phyloP scores from a whole-genome alignment of 1,284 basidiomycete species.

The Leccinum solheimii region DNA sequence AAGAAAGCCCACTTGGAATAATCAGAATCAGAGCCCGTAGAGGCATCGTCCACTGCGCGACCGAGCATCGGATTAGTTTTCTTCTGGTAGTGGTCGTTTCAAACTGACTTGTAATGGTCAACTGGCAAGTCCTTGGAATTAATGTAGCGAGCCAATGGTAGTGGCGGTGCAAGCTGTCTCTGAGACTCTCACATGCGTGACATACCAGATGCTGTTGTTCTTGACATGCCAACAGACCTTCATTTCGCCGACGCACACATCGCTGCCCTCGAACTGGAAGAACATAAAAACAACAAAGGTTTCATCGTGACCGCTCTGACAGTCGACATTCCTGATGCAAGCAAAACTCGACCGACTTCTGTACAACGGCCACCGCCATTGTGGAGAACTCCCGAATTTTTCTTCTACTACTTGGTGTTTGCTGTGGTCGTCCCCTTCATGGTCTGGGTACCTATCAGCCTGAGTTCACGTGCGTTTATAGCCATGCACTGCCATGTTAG shows the following conservation, averaged over 20 bases:
- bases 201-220: constrained; percentile 21
- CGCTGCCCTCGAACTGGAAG: constrained; percentile 19
- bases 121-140: constrained; percentile 7
- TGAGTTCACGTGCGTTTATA: constrained; percentile 69
- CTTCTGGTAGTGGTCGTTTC: constrained; percentile 13
- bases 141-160: constrained; percentile 2
- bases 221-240: constrained; percentile 37
- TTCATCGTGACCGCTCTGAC: constrained; percentile 44
- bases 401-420: constrained; percentile 71
- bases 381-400: constrained; percentile 87
- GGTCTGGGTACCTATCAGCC: constrained; percentile 75
- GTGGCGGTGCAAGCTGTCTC: constrained; percentile 21
- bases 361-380: constrained; percentile 42
- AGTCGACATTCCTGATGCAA: constrained; percentile 47
- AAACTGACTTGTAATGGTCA: constrained; percentile 27
- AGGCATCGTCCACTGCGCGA: constrained; percentile 76
- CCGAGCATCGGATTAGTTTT: constrained; percentile 36
- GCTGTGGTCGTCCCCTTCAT: constrained; percentile 71
- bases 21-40: constrained; percentile 85
- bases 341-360: constrained; percentile 26
- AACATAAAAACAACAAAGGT: constrained; percentile 26
- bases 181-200: background rate
- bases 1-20: constrained; percentile 72
- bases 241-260: constrained; percentile 8
- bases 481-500: background rate